A percentile compares a stretch with the other conserved stretches of the same genome.
These are phyloP conservation scores for Gossypium stocksii DNA, from an alignment of 345 rosid species.

Conservation along the genomic window DNA sequence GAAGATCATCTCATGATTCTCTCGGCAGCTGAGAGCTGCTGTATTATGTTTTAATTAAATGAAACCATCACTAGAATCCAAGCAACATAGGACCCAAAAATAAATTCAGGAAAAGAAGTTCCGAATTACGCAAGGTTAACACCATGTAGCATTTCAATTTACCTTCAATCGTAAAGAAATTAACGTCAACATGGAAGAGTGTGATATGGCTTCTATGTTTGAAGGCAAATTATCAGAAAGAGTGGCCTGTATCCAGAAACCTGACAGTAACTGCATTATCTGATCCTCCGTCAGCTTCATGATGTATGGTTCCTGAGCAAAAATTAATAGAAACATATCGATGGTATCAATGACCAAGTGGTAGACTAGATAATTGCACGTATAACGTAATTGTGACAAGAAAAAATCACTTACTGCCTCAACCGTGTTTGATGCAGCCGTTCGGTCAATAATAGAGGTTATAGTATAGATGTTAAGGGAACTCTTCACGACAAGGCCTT, in stretches of 20 bases:
- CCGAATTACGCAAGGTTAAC: background rate
- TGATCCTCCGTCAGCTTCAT: constrained; percentile 86
- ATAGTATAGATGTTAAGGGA: constrained; percentile 63
- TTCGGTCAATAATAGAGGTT: constrained; percentile 64
- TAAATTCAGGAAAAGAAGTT: constrained; percentile 4
- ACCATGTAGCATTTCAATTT: background rate
- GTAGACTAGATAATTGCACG: background rate
- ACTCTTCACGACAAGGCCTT: constrained; percentile 39
- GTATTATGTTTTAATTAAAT: too few relatives aligned
- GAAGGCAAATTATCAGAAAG: constrained; percentile 77
- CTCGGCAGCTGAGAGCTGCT: too few relatives aligned
- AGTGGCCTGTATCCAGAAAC: constrained; percentile 79
- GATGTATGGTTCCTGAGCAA: constrained; percentile 59
- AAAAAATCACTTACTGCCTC: constrained; percentile 39
- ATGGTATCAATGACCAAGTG: background rate
- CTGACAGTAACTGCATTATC: constrained; percentile 74
- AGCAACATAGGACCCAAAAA: background rate
- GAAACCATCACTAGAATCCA: too few relatives aligned
- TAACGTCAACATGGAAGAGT: constrained; percentile 61
- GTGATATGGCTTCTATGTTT: constrained; percentile 87
- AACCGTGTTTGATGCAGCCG: constrained; percentile 44
- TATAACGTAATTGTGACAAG: constrained; percentile 6
- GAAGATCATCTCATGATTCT: too few relatives aligned
- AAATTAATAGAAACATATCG: constrained; percentile 14
- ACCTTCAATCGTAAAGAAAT: constrained; percentile 80